phyloP scores from a whole-genome alignment of 1,139 yeast genomes.

The Pichia sp. region DNA sequence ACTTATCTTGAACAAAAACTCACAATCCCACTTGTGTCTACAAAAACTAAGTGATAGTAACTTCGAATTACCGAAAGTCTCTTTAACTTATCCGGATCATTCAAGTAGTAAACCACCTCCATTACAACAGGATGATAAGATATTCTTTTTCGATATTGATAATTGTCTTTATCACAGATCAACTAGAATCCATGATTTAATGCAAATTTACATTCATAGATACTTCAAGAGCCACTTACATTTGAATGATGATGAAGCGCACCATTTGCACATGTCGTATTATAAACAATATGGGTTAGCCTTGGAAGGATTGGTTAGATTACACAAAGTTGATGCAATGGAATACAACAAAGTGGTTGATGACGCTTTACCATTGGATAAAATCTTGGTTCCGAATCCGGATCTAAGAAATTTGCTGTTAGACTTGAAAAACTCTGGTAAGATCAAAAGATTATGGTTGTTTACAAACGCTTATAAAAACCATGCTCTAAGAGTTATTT shows the following conservation, averaged over 20 bases:
- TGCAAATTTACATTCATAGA: conserved; percentile 79
- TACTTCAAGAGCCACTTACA: conserved; percentile 63
- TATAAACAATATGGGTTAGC: conserved; percentile 89
- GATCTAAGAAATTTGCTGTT: conserved; percentile 46
- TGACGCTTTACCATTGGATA: conserved; percentile 81
- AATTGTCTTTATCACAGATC: conserved; percentile 78
- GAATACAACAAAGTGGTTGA: conserved; percentile 86
- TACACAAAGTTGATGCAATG: conserved; percentile 78
- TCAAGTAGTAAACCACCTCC: conserved; percentile 44
- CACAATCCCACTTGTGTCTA: conserved; percentile 16
- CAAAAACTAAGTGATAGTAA: neutral
- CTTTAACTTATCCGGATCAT: conserved; percentile 30
- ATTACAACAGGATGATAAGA: conserved; percentile 36
- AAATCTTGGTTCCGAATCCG: conserved; percentile 57
- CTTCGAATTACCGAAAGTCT: conserved; percentile 30
- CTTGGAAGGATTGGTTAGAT: conserved; percentile 79
- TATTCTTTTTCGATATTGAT: conserved; percentile 88
- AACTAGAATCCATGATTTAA: conserved; percentile 71
- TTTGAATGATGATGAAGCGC: conserved; percentile 71
- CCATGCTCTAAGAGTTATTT: conserved; percentile 74
- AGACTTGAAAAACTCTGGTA: conserved; percentile 37
- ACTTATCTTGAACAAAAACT: conserved; percentile 15
- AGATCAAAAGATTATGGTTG: conserved; percentile 65
- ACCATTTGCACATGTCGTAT: conserved; percentile 60
- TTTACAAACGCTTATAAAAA: conserved; percentile 91